phyloP scores from a whole-genome alignment of 192 early-diverging fungal genomes.

The Entomortierella lignicola region DNA sequence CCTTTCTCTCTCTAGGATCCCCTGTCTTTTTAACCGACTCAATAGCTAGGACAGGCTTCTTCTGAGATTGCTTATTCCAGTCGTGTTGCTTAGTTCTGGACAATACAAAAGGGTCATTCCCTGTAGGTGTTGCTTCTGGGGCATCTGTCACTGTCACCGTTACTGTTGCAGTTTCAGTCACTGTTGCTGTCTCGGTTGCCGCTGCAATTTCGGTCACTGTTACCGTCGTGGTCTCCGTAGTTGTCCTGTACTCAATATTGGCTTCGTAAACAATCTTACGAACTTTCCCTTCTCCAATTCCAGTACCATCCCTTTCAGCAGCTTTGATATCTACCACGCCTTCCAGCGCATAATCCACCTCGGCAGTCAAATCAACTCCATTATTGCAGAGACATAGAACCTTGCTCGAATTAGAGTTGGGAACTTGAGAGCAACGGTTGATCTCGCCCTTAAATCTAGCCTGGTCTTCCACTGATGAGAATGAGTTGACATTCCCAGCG shows the following conservation, averaged over 20 bases:
- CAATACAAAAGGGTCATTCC: neutral
- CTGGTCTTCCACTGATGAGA: neutral
- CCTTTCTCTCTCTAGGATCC: neutral
- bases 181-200: too few relatives aligned
- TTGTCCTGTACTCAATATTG: neutral
- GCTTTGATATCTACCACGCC: conserved; percentile 29
- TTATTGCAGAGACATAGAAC: conserved; percentile 45
- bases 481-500: conserved; percentile 1
- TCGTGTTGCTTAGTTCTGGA: neutral
- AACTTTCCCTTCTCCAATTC: conserved; percentile 17
- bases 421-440: conserved; percentile 29
- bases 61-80: too few relatives aligned
- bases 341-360: conserved; percentile 32
- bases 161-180: neutral
- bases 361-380: conserved; percentile 36
- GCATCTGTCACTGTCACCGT: neutral
- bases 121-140: neutral
- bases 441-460: conserved; percentile 9
- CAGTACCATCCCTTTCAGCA: conserved; percentile 18
- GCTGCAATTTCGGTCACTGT: neutral
- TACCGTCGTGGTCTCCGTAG: conserved; percentile 11
- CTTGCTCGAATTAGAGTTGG: conserved; percentile 7
- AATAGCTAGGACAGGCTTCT: too few relatives aligned
- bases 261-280: conserved; percentile 10
- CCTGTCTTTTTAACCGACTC: neutral